These are phyloP conservation scores for Saturnispora galanensis DNA, from an alignment of 805 yeast genomes.

Conservation along the genomic window DNA sequence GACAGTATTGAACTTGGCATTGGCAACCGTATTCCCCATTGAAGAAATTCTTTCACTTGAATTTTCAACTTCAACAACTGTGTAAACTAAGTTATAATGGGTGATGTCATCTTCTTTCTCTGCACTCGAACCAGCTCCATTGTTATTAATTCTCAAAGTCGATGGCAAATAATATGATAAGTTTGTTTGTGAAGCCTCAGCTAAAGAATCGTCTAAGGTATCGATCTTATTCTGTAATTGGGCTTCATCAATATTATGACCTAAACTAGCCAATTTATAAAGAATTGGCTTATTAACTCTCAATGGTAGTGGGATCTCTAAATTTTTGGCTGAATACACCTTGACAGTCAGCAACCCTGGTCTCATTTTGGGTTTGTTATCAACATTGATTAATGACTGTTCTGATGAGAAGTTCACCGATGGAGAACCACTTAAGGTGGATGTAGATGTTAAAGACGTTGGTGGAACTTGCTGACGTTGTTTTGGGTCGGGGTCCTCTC, in stretches of 20 bases:
- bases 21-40: constrained; percentile 65
- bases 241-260: constrained; percentile 30
- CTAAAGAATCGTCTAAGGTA: constrained; percentile 20
- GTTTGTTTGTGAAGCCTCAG: constrained; percentile 21
- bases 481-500: not conserved
- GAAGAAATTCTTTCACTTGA: constrained; percentile 86
- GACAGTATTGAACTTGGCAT: constrained; percentile 80
- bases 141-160: constrained; percentile 23
- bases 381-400: not conserved
- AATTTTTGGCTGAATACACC: constrained; percentile 58
- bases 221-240: constrained; percentile 27
- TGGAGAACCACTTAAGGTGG: not conserved
- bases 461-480: not conserved
- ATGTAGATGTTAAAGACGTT: not conserved
- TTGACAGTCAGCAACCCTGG: constrained; percentile 76
- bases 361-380: constrained; percentile 15
- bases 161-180: constrained; percentile 37
- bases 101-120: constrained; percentile 50
- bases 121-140: constrained; percentile 20
- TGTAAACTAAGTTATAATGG: constrained; percentile 47
- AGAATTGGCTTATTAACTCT: constrained; percentile 55
- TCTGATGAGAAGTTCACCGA: not conserved
- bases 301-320: constrained; percentile 61
- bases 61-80: constrained; percentile 91
- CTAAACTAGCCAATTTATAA: constrained; percentile 56